Evolutionary conservation across 73 alveolate species (phyloP).

Genomic region (Paramecium octaurelia): DNA sequence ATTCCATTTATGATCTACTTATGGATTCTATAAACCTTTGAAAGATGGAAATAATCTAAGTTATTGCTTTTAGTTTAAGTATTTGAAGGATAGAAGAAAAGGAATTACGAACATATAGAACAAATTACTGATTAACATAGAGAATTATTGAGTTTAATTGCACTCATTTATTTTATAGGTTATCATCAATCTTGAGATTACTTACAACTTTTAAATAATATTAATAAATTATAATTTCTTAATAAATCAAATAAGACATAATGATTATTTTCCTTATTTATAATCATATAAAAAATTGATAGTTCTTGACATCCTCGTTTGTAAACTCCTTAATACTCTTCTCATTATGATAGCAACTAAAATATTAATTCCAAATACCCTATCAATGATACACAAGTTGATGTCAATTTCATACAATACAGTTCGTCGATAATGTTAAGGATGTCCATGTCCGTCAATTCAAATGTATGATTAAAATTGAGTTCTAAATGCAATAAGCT

Average conservation of each 20-base stretch:
- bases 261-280: background rate
- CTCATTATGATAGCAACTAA: conserved; percentile 26
- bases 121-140: too few species aligned
- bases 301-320: background rate
- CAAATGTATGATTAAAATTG: conserved; percentile 25
- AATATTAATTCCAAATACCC: background rate
- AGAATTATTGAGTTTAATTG: too few species aligned
- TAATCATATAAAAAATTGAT: background rate
- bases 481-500: background rate
- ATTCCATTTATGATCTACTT: conserved; percentile 92
- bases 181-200: conserved; percentile 39
- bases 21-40: too few species aligned
- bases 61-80: too few species aligned
- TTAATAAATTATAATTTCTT: background rate
- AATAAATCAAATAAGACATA: background rate
- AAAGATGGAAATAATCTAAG: too few species aligned
- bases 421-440: background rate
- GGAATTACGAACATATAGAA: too few species aligned
- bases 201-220: conserved; percentile 56
- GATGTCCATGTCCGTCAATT: conserved; percentile 7
- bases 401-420: background rate
- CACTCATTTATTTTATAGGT: too few species aligned
- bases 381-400: background rate
- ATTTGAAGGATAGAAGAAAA: too few species aligned
- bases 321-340: background rate